phyloP scores from a whole-genome alignment of 2,329 filamentous ascomycete species.

The Colletotrichum theobromicola region DNA sequence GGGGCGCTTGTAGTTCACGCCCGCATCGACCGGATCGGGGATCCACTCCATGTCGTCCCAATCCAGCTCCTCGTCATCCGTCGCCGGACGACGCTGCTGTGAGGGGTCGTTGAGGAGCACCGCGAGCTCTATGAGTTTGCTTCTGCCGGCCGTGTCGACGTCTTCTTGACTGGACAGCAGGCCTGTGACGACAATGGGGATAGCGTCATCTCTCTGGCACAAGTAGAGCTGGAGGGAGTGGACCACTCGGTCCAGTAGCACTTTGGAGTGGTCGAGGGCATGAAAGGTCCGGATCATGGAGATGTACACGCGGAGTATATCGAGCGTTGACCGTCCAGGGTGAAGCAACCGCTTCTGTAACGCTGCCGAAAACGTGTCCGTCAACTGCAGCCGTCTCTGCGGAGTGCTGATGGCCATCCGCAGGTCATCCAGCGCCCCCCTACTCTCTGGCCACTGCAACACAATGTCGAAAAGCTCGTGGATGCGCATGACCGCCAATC shows the following conservation, averaged over 20 bases:
- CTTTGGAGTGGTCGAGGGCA: slow-evolving; percentile 76
- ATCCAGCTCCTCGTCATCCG: slow-evolving; percentile 75
- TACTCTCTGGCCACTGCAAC: slow-evolving; percentile 74
- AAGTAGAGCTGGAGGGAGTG: slow-evolving; percentile 77
- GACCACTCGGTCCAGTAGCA: slow-evolving; percentile 76
- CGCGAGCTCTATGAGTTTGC: slow-evolving; percentile 70
- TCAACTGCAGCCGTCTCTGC: slow-evolving; percentile 72
- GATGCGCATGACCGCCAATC: slow-evolving; percentile 72
- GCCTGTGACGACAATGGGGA: slow-evolving; percentile 77
- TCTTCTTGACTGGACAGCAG: slow-evolving; percentile 68
- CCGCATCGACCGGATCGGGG: slow-evolving; percentile 91
- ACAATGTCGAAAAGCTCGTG: slow-evolving; percentile 81
- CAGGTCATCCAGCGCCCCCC: slow-evolving; percentile 76
- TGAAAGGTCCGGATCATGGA: slow-evolving; percentile 81
- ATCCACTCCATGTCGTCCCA: slow-evolving; percentile 95
- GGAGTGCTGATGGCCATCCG: slow-evolving; percentile 72
- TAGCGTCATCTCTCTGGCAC: slow-evolving; percentile 78
- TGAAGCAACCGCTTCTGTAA: slow-evolving; percentile 73
- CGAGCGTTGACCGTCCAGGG: slow-evolving; percentile 75
- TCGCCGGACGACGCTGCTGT: slow-evolving; percentile 55
- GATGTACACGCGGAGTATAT: slow-evolving; percentile 80
- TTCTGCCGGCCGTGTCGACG: slow-evolving; percentile 43
- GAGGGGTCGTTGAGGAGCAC: slow-evolving; percentile 67
- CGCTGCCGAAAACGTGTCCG: slow-evolving; percentile 69
- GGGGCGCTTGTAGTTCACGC: slow-evolving; percentile 87